These are phyloP conservation scores for Candida frijolesensis DNA, from an alignment of 1,139 yeast species.

Conservation along the genomic window DNA sequence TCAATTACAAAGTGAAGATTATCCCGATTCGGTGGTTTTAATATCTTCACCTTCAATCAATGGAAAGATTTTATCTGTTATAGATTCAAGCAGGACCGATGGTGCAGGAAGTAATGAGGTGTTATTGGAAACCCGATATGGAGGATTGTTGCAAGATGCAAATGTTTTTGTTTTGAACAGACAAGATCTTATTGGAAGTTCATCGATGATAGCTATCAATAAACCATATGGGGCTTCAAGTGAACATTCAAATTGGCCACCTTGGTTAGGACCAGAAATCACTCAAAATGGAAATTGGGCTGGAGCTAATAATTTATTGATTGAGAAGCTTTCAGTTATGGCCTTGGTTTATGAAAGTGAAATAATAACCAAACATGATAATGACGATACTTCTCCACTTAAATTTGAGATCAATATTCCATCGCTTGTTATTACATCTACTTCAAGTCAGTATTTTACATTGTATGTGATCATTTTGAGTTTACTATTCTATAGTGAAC, in stretches of 20 bases:
- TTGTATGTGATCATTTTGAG: conserved; percentile 38
- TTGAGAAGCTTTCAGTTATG: conserved; percentile 43
- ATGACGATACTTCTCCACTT: conserved; percentile 19
- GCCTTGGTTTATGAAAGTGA: conserved; percentile 34
- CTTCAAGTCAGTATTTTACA: conserved; percentile 46
- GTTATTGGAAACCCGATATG: conserved; percentile 40
- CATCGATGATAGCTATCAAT: conserved; percentile 23
- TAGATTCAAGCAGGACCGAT: conserved; percentile 25
- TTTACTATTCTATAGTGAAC: conserved; percentile 45
- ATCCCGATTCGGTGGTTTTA: conserved; percentile 61
- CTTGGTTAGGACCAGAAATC: conserved; percentile 49
- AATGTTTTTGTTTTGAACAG: conserved; percentile 44
- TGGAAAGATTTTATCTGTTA: conserved; percentile 41
- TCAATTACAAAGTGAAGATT: conserved; percentile 70
- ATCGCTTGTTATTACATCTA: conserved; percentile 39
- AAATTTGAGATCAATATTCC: conserved; percentile 44
- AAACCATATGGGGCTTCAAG: conserved; percentile 42
- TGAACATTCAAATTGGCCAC: conserved; percentile 42
- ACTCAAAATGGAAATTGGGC: conserved; percentile 41
- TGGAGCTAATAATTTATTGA: conserved; percentile 37
- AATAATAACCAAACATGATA: conserved; percentile 26
- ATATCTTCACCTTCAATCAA: conserved; percentile 43
- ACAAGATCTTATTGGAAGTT: conserved; percentile 12
- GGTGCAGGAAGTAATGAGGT: conserved; percentile 22
- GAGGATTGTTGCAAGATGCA: conserved; percentile 40